These are phyloP conservation scores for Fraxinus sp. DNA, from an alignment of 305 asterid species.

Conservation along the genomic window DNA sequence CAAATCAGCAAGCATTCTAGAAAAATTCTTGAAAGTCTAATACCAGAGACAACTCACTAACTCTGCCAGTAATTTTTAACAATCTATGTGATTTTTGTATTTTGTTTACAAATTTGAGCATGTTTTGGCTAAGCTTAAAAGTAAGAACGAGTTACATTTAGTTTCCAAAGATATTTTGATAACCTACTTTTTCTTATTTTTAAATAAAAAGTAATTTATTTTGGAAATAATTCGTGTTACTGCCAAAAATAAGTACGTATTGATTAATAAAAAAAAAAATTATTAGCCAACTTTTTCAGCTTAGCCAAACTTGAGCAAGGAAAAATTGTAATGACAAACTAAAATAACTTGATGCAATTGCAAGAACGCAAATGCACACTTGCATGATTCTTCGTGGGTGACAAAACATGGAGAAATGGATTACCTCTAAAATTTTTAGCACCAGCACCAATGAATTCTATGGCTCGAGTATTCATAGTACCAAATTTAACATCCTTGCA, in stretches of 20 bases:
- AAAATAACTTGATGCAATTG: not conserved
- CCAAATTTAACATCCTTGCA: conserved; percentile 99
- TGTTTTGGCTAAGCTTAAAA: not conserved
- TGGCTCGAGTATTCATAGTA: conserved; percentile 95
- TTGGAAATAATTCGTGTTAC: not conserved
- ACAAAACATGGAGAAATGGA: conserved; percentile 3
- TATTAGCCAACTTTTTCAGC: not conserved
- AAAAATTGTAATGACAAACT: not conserved
- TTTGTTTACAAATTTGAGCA: not conserved
- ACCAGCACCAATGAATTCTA: conserved; percentile 95
- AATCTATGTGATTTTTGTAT: not conserved
- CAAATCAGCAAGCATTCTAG: conserved; percentile 16
- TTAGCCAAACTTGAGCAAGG: not conserved
- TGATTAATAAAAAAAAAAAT: not conserved
- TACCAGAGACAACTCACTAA: not conserved
- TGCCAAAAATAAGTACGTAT: not conserved
- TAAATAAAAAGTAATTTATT: not conserved
- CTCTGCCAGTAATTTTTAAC: not conserved
- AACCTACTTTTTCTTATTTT: not conserved
- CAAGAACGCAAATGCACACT: not conserved
- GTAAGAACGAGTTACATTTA: not conserved
- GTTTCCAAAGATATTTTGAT: not conserved
- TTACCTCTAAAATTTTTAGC: conserved; percentile 83
- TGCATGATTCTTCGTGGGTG: not conserved
- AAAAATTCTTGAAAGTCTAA: not conserved